Evolutionary conservation across 2,329 filamentous ascomycete genomes (phyloP).

Genomic region (Sporothrix euskadiensis): DNA sequence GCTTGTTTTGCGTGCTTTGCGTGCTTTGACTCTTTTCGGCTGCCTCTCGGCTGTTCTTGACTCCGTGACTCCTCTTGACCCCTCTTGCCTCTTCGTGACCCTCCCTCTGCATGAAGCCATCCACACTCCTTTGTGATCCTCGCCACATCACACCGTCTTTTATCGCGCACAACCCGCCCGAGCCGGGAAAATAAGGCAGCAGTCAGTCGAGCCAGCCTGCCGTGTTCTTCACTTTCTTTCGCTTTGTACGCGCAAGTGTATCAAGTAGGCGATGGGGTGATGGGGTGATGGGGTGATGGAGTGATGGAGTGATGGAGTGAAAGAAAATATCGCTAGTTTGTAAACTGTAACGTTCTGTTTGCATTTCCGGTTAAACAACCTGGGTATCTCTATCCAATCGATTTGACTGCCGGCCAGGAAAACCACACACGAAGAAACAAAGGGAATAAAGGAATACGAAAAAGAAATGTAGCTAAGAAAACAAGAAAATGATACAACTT

Average conservation of each 20-base stretch:
- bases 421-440: constrained; percentile 19
- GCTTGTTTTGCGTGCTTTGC: too few relatives aligned
- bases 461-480: background rate
- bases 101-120: background rate
- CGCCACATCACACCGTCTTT: constrained; percentile 10
- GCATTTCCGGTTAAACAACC: constrained; percentile 13
- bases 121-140: background rate
- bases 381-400: constrained; percentile 32
- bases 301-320: background rate
- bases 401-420: constrained; percentile 6
- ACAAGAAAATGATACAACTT: background rate
- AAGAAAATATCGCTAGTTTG: background rate
- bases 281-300: background rate
- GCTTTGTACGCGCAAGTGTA: constrained; percentile 7
- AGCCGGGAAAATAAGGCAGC: background rate
- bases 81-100: background rate
- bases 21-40: constrained; percentile 16
- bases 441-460: background rate
- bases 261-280: background rate
- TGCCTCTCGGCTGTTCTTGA: background rate
- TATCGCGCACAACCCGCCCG: too few relatives aligned
- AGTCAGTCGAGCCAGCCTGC: background rate
- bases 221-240: background rate
- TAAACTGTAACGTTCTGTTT: constrained; percentile 4
- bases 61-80: background rate